Conservation (phyloP, 2,329 filamentous ascomycete genomes). For the Venturia carpophila region DNA sequence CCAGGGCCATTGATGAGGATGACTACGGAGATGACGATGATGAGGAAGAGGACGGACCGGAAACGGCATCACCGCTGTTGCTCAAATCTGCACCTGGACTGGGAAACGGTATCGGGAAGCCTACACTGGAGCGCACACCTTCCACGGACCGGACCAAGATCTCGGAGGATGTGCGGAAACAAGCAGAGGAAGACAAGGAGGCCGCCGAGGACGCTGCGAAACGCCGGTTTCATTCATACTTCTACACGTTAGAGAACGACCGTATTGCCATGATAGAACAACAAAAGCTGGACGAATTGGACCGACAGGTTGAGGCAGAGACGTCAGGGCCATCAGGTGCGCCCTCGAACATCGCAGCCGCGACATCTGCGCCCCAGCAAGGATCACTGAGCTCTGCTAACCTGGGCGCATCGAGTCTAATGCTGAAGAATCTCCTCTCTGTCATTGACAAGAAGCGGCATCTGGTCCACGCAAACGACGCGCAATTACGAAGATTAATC, state of each 20-base stretch:
- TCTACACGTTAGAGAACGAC: slow-evolving; percentile 93
- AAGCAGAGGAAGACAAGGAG: slow-evolving; percentile 84
- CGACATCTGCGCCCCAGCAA: slow-evolving; percentile 54
- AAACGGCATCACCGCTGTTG: slow-evolving; percentile 41
- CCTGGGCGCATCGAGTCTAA: slow-evolving; percentile 88
- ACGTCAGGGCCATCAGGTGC: slow-evolving; percentile 58
- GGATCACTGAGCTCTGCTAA: slow-evolving; percentile 90
- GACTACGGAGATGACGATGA: slow-evolving; percentile 80
- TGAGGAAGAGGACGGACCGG: slow-evolving; percentile 41
- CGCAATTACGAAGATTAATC: slow-evolving; percentile 84
- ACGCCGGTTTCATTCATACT: slow-evolving; percentile 83
- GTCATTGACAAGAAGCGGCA: slow-evolving; percentile 89
- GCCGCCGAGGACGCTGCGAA: slow-evolving; percentile 85
- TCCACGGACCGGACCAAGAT: slow-evolving; percentile 53
- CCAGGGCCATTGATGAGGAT: slow-evolving; percentile 72
- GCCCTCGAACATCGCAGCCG: slow-evolving; percentile 48
- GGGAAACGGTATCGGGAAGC: slow-evolving; percentile 52
- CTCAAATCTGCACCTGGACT: slow-evolving; percentile 45
- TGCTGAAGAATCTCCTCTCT: slow-evolving; percentile 92
- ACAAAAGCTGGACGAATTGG: slow-evolving; percentile 91
- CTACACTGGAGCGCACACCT: slow-evolving; percentile 49
- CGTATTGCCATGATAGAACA: slow-evolving; percentile 95
- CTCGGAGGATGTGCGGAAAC: slow-evolving; percentile 83
- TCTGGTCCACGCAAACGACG: slow-evolving; percentile 83
- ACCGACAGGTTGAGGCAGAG: slow-evolving; percentile 91